Conservation (phyloP, 2,329 filamentous ascomycete species). For the Pseudocercospora fijiensis region DNA sequence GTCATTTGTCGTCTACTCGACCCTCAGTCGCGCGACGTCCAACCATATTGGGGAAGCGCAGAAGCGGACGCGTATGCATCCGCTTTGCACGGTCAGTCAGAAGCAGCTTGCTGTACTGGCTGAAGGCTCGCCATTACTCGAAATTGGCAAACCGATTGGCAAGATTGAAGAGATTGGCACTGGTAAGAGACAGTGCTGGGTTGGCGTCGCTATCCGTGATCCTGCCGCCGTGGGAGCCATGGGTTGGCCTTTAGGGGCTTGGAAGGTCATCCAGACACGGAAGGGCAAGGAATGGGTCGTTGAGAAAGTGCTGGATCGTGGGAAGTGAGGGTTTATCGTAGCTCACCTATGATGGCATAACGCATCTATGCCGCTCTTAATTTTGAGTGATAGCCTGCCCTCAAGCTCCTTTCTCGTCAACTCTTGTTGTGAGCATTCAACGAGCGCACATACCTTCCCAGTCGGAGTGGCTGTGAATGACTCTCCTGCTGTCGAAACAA, state of each 20-base stretch:
- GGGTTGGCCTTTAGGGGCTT: conserved; percentile 62
- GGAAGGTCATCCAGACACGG: conserved; percentile 78
- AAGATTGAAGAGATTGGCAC: conserved; percentile 60
- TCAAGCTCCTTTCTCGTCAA: background rate
- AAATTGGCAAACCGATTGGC: conserved; percentile 87
- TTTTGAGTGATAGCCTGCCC: background rate
- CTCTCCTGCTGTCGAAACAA: conserved; percentile 13
- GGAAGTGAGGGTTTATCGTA: conserved; percentile 14
- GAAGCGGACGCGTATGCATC: conserved; percentile 80
- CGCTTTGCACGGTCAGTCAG: conserved; percentile 75
- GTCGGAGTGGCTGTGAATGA: conserved; percentile 69
- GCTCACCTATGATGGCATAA: background rate
- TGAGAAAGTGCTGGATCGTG: conserved; percentile 50
- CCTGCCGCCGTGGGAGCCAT: conserved; percentile 15
- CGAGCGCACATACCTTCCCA: background rate
- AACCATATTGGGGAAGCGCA: conserved; percentile 49
- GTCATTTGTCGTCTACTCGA: conserved; percentile 81
- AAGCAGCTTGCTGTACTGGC: conserved; percentile 75
- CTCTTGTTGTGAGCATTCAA: background rate
- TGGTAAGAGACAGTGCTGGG: conserved; percentile 67
- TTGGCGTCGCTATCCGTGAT: conserved; percentile 67
- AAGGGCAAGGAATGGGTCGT: conserved; percentile 73
- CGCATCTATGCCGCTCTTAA: background rate
- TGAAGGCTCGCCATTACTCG: conserved; percentile 78
- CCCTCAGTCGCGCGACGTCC: conserved; percentile 69